Percentiles rank a stretch among this genome's conserved stretches.
Conservation (phyloP, 129 eudicot genomes). For the Escallonia herrerae region DNA sequence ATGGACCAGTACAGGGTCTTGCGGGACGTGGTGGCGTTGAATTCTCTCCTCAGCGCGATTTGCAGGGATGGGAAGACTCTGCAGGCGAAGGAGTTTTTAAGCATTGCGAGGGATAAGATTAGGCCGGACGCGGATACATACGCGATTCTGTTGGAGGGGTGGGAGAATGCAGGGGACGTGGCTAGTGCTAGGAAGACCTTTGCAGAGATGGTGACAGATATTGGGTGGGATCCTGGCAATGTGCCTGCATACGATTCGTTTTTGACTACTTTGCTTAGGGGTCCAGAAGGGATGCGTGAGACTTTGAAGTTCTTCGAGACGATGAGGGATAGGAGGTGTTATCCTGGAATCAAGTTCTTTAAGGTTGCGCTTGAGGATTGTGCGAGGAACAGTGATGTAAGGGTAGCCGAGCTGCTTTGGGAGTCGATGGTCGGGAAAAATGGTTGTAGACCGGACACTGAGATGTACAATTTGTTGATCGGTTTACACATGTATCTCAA, state of each 20-base stretch:
- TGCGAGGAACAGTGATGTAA: constrained; percentile 43
- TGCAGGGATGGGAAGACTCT: constrained; percentile 60
- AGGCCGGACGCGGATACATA: constrained; percentile 62
- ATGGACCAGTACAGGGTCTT: constrained; percentile 55
- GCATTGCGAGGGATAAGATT: constrained; percentile 26
- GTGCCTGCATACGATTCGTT: constrained; percentile 66
- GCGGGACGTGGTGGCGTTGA: constrained; percentile 57
- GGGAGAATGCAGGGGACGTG: constrained; percentile 64
- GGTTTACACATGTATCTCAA: constrained; percentile 36
- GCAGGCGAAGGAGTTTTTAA: constrained; percentile 45
- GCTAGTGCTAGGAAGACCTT: constrained; percentile 48
- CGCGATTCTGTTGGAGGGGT: constrained; percentile 78
- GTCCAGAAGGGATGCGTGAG: constrained; percentile 53
- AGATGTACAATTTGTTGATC: constrained; percentile 64
- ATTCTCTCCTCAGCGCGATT: constrained; percentile 61
- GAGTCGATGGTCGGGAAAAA: constrained; percentile 32
- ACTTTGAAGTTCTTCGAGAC: constrained; percentile 37
- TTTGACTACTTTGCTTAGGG: constrained; percentile 50
- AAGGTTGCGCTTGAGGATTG: constrained; percentile 54
- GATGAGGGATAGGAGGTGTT: constrained; percentile 51
- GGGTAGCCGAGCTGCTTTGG: constrained; percentile 52
- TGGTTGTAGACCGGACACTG: constrained; percentile 42
- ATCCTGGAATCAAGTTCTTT: constrained; percentile 67
- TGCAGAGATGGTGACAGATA: constrained; percentile 55
- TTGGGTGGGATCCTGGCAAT: constrained; percentile 76